Base-by-base conservation (phyloP, 1,284 basidiomycete species). In the Cutaneotrichosporon dermatis region DNA sequence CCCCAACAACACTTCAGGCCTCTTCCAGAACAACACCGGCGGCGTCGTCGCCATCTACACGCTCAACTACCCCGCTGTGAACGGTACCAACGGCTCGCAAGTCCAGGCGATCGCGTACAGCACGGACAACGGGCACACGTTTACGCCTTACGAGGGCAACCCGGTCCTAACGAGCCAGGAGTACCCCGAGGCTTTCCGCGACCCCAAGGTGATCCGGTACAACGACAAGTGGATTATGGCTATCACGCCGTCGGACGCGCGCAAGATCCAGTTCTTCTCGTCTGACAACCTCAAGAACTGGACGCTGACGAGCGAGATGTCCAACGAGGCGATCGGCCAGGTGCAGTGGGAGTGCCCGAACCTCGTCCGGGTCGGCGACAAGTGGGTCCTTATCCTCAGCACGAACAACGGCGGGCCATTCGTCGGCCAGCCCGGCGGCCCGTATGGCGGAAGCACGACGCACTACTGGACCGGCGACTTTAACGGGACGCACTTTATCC, bases 21-120 rank as follows among this genome's bases (percentile, higher is more conserved):
- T 80, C 66, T 56, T 56, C 34, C 15, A 6, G 35, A 56, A 56
- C 48, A 11, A 8, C 7, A 56, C 46, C 11, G 67, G 72, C 52
- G 71, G 78, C 36, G 74, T 81, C 50, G 76, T 80, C 6, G 79
- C 79, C 36, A 73, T 80, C 53, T 80, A 80, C 65, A 80, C 79
- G 13, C 72, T 79, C 54, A 72, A 79, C 63, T 78, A 72, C 11
- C 65, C 70, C 9, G 37, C 36, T 11, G 10, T 10, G 6, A 37
- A 34, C 44, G 13, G 51, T 13, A 64, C 67, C 34, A 71, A 80
- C 65, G 69, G 6, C 78, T 79, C 64, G 4, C 41, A 54, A 33
- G 53, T 37, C 10, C 53, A 54, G 42, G 69, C 74, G 46, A 64
- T 80, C 43, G 76, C 79, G 12, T 79, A 75, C 62, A 76, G 74